Base-by-base conservation (phyloP, 1,284 basidiomycete genomes). In the Coriolopsis trogii region DNA sequence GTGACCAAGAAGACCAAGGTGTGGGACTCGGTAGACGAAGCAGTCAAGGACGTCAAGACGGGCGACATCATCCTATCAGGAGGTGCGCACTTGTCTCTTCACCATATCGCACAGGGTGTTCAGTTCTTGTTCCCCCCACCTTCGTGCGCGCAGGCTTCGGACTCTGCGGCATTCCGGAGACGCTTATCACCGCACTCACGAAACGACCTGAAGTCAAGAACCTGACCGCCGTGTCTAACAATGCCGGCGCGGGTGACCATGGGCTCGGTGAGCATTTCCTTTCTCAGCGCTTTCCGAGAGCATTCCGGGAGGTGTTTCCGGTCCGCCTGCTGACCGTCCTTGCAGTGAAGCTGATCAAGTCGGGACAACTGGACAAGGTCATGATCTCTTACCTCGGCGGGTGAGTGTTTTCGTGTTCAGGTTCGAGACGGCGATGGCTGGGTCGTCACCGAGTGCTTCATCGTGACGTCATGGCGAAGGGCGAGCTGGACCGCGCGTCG, bases 161-260 rank as follows among this genome's bases (percentile, higher is more conserved):
- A 53, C 72, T 86, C 33, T 84, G 84, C 53, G 87, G 87, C 43
- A 82, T 88, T 42, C 87, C 87, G 61, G 93, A 95, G 70, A 94
- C 93, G 0, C 77, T 97, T 42, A 86, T 97, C 48, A 73, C 74
- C 20, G 93, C 93, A 3, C 73, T 97, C 46, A 72, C 81, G 25
- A 84, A 82, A 63, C 82, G 89, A 42, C 78, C 79, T 45, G 87
- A 92, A 43, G 79, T 96, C 41, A 73, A 71, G 44, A 76, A 85
- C 63, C 74, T 97, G 46, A 93, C 85, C 29, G 91, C 87, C 47
- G 87, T 95, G 29, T 94, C 92, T n/a, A 95, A 95, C 71, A 95
- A 95, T 70, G 90, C 91, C 43, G 93, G 93, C 40, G 77, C 82
- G 20, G 83, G 82, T 25, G 82, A 89, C 50, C 84, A 77, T 37